Base-by-base conservation (phyloP, 1,139 yeast genomes). In the Yamadazyma friedrichii region DNA sequence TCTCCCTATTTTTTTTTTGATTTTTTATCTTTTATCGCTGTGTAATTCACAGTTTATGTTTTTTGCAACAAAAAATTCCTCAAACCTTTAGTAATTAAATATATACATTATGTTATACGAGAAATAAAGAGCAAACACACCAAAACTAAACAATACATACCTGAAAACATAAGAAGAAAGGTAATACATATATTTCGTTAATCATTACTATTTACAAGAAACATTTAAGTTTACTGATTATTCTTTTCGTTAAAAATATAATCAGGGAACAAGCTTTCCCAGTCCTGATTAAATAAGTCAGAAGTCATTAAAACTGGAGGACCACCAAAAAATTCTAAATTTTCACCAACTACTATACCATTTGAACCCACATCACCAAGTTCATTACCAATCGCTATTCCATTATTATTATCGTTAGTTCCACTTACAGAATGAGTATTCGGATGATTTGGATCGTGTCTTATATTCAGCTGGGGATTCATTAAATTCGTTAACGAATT, bases 301-400 rank as follows among this genome's bases (percentile, higher is more conserved):
- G 78, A 71, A 0, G 79, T 73, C 78, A 74, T 74, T 42, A 74
- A 65, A 15, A 74, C 73, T 3, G 79, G 79, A 1, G 79, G 80
- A 3, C 80, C 79, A 11, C 79, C 79, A 47, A 74, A 66, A 50
- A 71, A 70, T 34, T 68, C 75, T 31, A 68, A 49, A 16, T 30
- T 36, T 15, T 31, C 39, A 8, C 34, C 34, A 10, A 29, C 39
- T 4, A 36, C 39, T 6, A 30, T 24, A 3, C 39, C 34, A 15
- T 36, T 36, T 3, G 38, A 9, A n/a, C 38, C 38, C 12, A 35
- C 38, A 30, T 36, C 39, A 8, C 13, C 34, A 26, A 13, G 17
- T 13, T 22, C 13, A 6, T 15, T 36, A 27, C 30, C 30, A 27
- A n/a, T n/a, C n/a, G 15, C 5, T 16, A 20, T 4, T 27, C 27